Base-by-base conservation (phyloP, 2,329 filamentous ascomycete species). In the Penicillium sp. region DNA sequence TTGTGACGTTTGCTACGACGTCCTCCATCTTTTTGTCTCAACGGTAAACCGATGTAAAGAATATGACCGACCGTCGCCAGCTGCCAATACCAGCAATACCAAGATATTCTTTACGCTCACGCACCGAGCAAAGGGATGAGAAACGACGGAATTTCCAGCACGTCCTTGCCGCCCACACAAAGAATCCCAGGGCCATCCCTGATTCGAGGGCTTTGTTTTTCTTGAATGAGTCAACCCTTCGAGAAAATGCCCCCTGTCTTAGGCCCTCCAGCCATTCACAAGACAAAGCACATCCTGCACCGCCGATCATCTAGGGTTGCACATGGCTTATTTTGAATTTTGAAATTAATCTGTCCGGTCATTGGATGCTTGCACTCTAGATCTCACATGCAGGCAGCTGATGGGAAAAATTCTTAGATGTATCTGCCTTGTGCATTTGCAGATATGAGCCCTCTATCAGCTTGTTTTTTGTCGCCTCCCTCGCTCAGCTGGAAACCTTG, bases 41-140 rank as follows among this genome's bases (percentile, higher is more conserved):
- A 45, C 22, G 5, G 18, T 36, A 41, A 32, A 4, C 31, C 4
- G 2, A 40, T n/a, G 51, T 50, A 45, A 41, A 39, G 43, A 41
- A 48, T 42, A 53, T 22, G 18, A 40, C 32, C 29, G 11, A 46
- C 10, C 39, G 36, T 9, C 48, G 34, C 27, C 42, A 34, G 54
- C 50, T 54, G 48, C 45, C 42, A 44, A 50, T 54, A 54, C 51
- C 22, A 34, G 9, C 14, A 55, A 53, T 57, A 56, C 52, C 50
- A 40, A 55, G 29, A 42, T 32, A 22, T 18, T 16, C 22, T 47
- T 50, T 63, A 61, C 43, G 56, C 42, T 64, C 61, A 64, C 61
- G 61, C 61, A 64, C 61, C 58, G 53, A 62, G 41, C 42, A 49
- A 52, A 64, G 61, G 61, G 60, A 60, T 64, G 48, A 45, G 58